These are phyloP conservation scores for Wickerhamomyces hampshirensis DNA, from an alignment of 805 yeast genomes.

Conservation along the genomic window DNA sequence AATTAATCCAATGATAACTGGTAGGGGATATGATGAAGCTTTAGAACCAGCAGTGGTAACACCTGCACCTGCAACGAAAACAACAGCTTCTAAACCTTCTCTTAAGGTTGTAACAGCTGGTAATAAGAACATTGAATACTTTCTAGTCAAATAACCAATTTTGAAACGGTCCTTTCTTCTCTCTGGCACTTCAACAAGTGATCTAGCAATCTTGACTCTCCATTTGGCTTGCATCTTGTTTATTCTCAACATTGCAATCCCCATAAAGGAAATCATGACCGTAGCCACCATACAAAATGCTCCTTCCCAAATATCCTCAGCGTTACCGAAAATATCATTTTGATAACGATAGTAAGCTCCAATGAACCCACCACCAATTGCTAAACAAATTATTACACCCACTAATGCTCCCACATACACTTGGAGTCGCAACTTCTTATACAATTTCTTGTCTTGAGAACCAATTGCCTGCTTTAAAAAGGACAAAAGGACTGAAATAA, in stretches of 20 bases:
- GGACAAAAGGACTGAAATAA: constrained; percentile 86
- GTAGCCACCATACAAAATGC: constrained; percentile 88
- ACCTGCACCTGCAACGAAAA: constrained; percentile 95
- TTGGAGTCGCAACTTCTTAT: constrained; percentile 64
- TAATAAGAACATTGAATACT: constrained; percentile 82
- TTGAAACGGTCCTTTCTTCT: constrained; percentile 46
- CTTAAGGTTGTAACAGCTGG: constrained; percentile 90
- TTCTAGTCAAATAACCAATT: constrained; percentile 53
- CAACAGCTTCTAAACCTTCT: constrained; percentile 97
- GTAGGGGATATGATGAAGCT: constrained; percentile 84
- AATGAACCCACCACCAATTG: constrained; percentile 88
- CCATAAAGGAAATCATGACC: constrained; percentile 86
- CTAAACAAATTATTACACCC: constrained; percentile 77
- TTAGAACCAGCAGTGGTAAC: constrained; percentile 44
- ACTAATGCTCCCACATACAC: constrained; percentile 78
- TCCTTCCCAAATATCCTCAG: constrained; percentile 98
- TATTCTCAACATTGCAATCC: constrained; percentile 92
- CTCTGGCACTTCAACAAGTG: constrained; percentile 59
- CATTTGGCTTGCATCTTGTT: constrained; percentile 96
- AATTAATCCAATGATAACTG: constrained; percentile 82
- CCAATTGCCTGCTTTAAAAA: constrained; percentile 87
- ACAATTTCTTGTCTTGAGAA: constrained; percentile 43
- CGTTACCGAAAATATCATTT: constrained; percentile 75
- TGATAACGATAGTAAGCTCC: constrained; percentile 85
- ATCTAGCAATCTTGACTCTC: constrained; percentile 90